phyloP scores from a whole-genome alignment of 768 basidiomycete species.

The Suillus ampliporus region DNA sequence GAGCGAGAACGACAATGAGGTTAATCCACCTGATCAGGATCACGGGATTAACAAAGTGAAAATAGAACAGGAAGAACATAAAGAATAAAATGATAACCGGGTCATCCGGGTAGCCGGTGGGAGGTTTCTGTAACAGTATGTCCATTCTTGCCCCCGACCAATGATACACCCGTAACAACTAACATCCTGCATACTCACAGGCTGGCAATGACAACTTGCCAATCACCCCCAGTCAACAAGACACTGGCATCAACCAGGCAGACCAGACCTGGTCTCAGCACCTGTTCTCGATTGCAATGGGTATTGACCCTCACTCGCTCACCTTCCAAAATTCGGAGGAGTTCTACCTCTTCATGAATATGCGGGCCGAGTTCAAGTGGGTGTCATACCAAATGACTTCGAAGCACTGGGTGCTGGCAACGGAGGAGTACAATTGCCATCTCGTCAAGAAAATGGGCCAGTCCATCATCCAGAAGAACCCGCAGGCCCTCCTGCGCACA shows the following conservation, averaged over 20 bases:
- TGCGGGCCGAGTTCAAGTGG: slow-evolving; percentile 24
- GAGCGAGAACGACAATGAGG: too few species aligned
- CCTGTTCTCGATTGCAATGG: neutral
- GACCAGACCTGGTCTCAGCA: neutral
- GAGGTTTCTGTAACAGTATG: too few species aligned
- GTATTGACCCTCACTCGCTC: slow-evolving; percentile 13
- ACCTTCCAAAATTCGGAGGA: slow-evolving; percentile 9
- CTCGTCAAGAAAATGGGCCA: slow-evolving; percentile 1
- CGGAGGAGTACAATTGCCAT: slow-evolving; percentile 13
- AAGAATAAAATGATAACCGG: too few species aligned
- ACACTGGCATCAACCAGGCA: neutral
- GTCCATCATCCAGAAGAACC: slow-evolving; percentile 14
- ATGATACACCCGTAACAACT: neutral
- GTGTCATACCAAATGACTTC: slow-evolving; percentile 25
- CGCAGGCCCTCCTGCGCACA: slow-evolving; percentile 16
- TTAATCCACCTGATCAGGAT: too few species aligned
- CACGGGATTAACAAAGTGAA: too few species aligned
- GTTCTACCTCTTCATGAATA: slow-evolving; percentile 28
- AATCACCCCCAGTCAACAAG: too few species aligned
- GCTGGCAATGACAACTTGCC: too few species aligned
- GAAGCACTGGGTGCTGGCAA: slow-evolving; percentile 17
- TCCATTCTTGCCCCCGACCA: too few species aligned
- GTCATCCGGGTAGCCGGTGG: too few species aligned
- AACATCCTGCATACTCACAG: too few species aligned
- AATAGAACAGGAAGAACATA: too few species aligned